Conservation (phyloP, 768 basidiomycete species). For the Tylopilus vinaceipallidus region DNA sequence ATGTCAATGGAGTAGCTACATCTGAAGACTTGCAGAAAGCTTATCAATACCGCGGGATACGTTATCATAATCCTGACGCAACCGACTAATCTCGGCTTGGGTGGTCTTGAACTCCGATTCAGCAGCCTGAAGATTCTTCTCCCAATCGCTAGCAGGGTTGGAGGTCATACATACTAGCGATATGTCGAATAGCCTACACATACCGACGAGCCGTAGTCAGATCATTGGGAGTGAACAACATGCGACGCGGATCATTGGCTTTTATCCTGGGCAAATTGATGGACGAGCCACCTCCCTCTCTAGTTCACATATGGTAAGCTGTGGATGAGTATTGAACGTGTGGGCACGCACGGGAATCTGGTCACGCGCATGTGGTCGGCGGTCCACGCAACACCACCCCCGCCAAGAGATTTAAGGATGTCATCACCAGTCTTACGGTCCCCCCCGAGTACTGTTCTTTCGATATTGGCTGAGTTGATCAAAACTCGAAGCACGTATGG, state of each 20-base stretch:
- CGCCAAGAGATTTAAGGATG: slow-evolving; percentile 39
- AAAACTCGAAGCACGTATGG: slow-evolving; percentile 75
- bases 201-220: slow-evolving; percentile 47
- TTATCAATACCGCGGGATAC: slow-evolving; percentile 30
- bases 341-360: slow-evolving; percentile 56
- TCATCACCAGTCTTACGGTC: slow-evolving; percentile 65
- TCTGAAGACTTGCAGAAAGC: slow-evolving; percentile 33
- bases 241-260: slow-evolving; percentile 37
- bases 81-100: slow-evolving; percentile 25
- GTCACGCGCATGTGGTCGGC: slow-evolving; percentile 60
- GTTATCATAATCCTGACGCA: slow-evolving; percentile 30
- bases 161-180: not conserved
- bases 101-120: slow-evolving; percentile 38
- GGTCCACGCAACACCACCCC: slow-evolving; percentile 62
- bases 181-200: slow-evolving; percentile 14
- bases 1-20: not conserved
- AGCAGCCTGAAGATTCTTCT: slow-evolving; percentile 36
- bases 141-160: slow-evolving; percentile 42
- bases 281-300: slow-evolving; percentile 68
- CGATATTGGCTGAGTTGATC: slow-evolving; percentile 73
- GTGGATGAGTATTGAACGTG: not conserved
- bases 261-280: slow-evolving; percentile 34
- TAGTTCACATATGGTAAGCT: slow-evolving; percentile 24
- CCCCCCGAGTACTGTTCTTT: slow-evolving; percentile 63
- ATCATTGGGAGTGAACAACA: slow-evolving; percentile 56